A percentile compares a stretch with the other conserved stretches of the same genome.
phyloP scores from a whole-genome alignment of 1,284 basidiomycete genomes.

The Cerioporus squamosus region DNA sequence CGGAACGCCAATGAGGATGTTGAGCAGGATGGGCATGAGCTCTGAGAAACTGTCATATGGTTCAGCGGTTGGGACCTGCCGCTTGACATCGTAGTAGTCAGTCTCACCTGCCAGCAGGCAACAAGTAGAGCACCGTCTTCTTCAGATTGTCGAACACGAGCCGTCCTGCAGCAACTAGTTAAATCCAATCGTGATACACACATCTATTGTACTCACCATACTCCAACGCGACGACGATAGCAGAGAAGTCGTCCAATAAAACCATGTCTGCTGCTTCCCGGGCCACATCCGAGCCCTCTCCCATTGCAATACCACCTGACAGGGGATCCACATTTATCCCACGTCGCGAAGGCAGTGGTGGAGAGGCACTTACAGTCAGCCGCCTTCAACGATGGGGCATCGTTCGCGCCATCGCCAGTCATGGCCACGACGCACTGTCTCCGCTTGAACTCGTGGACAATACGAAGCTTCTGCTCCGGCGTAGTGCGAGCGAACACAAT shows the following conservation, averaged over 20 bases:
- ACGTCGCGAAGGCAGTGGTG: no score
- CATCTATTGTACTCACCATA: slow-evolving; percentile 39
- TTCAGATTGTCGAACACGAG: slow-evolving; percentile 71
- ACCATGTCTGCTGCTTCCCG: slow-evolving; percentile 52
- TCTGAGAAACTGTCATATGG: slow-evolving; percentile 53
- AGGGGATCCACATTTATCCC: neutral
- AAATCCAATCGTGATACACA: slow-evolving; percentile 17
- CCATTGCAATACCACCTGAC: slow-evolving; percentile 55
- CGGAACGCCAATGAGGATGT: slow-evolving; percentile 47
- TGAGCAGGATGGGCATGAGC: slow-evolving; percentile 66
- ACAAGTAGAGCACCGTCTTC: slow-evolving; percentile 50
- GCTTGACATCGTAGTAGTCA: neutral
- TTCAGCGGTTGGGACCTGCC: neutral
- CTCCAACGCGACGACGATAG: slow-evolving; percentile 50
- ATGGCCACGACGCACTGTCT: slow-evolving; percentile 54
- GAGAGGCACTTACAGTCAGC: slow-evolving; percentile 39
- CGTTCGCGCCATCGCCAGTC: slow-evolving; percentile 71
- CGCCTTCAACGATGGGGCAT: slow-evolving; percentile 62
- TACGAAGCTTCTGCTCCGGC: slow-evolving; percentile 73
- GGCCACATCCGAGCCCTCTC: slow-evolving; percentile 50
- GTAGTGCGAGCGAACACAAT: slow-evolving; percentile 75
- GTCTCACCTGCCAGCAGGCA: slow-evolving; percentile 48
- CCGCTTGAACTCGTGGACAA: slow-evolving; percentile 63
- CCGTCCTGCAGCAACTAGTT: slow-evolving; percentile 41
- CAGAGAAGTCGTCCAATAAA: slow-evolving; percentile 50